Evolutionary conservation across 305 asterid species (phyloP), one percentile per base, ranked within the genome.

Genomic region (Solanum chacoense): DNA sequence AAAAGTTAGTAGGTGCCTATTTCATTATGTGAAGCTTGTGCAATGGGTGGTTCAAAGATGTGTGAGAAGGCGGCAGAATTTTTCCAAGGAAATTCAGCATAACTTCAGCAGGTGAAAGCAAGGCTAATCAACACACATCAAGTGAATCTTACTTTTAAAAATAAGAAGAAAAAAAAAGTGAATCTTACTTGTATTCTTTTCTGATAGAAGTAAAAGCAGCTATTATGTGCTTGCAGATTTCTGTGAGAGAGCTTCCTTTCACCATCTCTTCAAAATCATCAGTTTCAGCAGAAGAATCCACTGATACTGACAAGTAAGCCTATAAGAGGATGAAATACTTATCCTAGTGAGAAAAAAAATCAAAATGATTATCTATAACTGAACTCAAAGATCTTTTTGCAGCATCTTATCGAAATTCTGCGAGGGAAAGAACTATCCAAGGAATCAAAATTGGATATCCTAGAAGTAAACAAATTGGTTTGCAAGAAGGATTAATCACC

Each of bases 231-330:
- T 91, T 91, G 94, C 99, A 96, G 90, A 94, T 92, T 73, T 94
- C 95, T 34, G 78, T 79, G 40, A 90, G 89, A 63, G 92, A 89
- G 77, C 88, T 88, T 90, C 91, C 93, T 85, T 89, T 84, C 86
- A 63, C 93, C 88, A 88, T 94, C 78, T 92, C 93, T 90, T 79
- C 73, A 72, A 84, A 42, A 90, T 88, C 93, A 80, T 92, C 88
- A 87, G 89, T 94, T 91, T 90, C 91, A 79, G 90, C 89, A 79
- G 90, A 88, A 89, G 85, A 88, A 74, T 87, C 73, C 74, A 89
- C 86, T 28, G 94, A 93, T 80, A 92, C 86, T n/a, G 91, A 93
- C 93, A 95, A 89, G 91, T 94, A 94, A 76, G 98, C 98, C 99
- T 95, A 91, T 85, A 89, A 92, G 84, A 67, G 31, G 37, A 78